phyloP scores from a whole-genome alignment of 495 filamentous ascomycete genomes.

The Daldinia vernicosa region DNA sequence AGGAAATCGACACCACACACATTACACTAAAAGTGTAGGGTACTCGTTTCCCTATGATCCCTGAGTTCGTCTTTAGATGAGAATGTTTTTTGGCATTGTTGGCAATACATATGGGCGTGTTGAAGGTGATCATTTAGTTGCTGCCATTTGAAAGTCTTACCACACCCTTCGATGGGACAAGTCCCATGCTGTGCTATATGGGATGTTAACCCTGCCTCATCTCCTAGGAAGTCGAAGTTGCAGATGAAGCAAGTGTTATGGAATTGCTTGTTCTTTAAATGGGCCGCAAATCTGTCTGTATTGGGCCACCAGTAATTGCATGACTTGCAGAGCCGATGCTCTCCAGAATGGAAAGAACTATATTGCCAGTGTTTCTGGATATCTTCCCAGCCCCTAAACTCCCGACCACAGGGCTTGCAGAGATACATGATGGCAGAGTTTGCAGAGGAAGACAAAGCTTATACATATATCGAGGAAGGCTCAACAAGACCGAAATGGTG shows the following conservation, averaged over 20 bases:
- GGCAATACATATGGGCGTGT: background rate
- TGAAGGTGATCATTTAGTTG: conserved; percentile 4
- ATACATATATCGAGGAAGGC: background rate
- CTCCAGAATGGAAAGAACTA: no score
- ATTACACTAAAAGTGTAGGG: conserved; percentile 21
- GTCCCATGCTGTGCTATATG: background rate
- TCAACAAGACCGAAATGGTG: background rate
- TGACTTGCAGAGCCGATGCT: no score
- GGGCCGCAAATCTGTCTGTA: no score
- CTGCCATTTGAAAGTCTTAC: background rate
- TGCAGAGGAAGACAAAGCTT: background rate
- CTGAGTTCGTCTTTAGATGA: background rate
- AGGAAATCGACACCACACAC: conserved; percentile 27
- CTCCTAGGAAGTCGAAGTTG: background rate
- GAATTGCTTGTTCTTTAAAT: no score
- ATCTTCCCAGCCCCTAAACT: background rate
- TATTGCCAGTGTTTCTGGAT: no score
- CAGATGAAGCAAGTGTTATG: conserved; percentile 10
- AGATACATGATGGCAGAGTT: background rate
- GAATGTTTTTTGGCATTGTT: conserved; percentile 1
- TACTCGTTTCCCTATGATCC: background rate
- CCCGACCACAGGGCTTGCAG: background rate
- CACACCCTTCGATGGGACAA: background rate
- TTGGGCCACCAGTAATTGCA: no score
- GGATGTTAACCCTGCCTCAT: background rate